Base-by-base conservation (phyloP, 805 yeast species). In the Myxozyma vanderwaltii region DNA sequence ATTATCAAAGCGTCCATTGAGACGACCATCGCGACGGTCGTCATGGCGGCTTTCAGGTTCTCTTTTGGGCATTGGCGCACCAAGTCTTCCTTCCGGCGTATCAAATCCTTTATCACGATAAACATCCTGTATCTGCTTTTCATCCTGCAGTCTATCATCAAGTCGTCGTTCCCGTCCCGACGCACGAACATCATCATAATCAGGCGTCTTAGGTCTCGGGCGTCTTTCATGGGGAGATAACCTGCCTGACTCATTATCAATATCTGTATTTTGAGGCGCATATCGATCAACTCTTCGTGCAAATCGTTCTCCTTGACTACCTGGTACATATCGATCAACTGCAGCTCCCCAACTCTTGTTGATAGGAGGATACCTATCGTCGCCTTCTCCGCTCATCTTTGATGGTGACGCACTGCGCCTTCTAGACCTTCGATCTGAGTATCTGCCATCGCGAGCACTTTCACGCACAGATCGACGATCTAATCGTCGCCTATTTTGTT, bases 361-460 rank as follows among this genome's bases (percentile, higher is more conserved):
- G 24, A 51, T 48, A 13, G 57, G 53, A 2, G 56, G 29, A 33
- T 53, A 43, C 27, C 47, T 53, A 8, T 52, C 56, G 12, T 19
- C 45, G 17, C 27, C 46, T 26, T 41, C 41, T 2, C 27, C 46
- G 17, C 47, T 35, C 39, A 23, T 33, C 45, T 44, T 36, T 29
- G 41, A 39, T 1, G 61, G 61, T 13, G 61, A 51, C 12, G 40
- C 51, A 35, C 61, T 57, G 19, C 61, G 61, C n/a, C 61, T 50
- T 26, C 61, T 46, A 12, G 35, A 23, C 17, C 57, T 27, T 36
- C 57, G 19, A 8, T 35, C 40, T 2, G 48, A 17, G 31, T 33
- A 54, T 24, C 39, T 15, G 6, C 43, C 45, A 36, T 36, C 56
- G 27, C 41, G 50, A 27, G 17, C 57, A 12, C 43, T 49, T 24